Evolutionary conservation across 805 yeast species (phyloP).

Genomic region (Maudiozyma bulderi): DNA sequence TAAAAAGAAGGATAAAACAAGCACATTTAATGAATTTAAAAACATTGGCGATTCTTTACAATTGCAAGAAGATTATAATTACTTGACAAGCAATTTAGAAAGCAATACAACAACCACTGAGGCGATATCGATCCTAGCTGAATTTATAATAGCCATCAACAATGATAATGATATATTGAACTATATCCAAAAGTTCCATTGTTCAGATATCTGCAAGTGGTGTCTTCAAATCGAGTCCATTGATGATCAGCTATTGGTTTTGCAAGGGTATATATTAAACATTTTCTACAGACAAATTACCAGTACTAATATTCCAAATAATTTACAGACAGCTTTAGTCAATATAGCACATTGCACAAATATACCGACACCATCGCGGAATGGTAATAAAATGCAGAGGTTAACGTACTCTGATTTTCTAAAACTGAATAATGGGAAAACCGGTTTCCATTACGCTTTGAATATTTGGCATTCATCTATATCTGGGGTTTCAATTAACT

Average conservation of each 20-base stretch:
- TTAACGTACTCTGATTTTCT: slow-evolving; percentile 18
- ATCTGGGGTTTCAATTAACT: background rate
- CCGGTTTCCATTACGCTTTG: slow-evolving; percentile 10
- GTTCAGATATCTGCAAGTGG: slow-evolving; percentile 17
- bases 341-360: background rate
- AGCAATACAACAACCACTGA: background rate
- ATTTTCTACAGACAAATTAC: background rate
- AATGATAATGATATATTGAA: slow-evolving; percentile 12
- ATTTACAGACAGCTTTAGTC: background rate
- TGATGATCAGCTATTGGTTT: slow-evolving; percentile 6
- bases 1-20: slow-evolving; percentile 4
- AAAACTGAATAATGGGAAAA: slow-evolving; percentile 3
- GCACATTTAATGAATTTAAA: slow-evolving; percentile 22
- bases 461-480: slow-evolving; percentile 5
- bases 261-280: slow-evolving; percentile 12
- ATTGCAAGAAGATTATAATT: slow-evolving; percentile 30
- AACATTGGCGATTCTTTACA: slow-evolving; percentile 29
- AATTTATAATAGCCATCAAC: slow-evolving; percentile 12
- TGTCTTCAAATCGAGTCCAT: slow-evolving; percentile 5
- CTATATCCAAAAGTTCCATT: slow-evolving; percentile 12
- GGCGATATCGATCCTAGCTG: slow-evolving; percentile 15
- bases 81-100: slow-evolving; percentile 10
- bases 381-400: slow-evolving; percentile 11
- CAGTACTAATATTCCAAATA: too few species aligned
- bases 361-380: background rate